Evolutionary conservation across 805 yeast genomes (phyloP).

Genomic region (Aciculoconidium aculeatum): DNA sequence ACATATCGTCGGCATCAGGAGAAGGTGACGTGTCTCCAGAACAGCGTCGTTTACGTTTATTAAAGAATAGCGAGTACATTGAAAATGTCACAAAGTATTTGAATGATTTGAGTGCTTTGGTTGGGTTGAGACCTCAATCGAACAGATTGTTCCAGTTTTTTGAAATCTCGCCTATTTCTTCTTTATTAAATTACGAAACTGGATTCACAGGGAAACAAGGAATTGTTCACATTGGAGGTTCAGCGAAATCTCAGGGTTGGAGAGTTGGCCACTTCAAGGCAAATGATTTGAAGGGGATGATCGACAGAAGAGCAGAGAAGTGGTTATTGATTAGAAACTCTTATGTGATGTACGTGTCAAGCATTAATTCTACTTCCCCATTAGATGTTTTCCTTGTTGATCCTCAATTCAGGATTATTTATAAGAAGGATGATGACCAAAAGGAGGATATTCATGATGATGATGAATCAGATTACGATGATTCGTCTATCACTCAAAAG

Average conservation of each 20-base stretch:
- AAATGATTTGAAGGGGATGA: constrained; percentile 79
- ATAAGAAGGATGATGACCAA: constrained; percentile 35
- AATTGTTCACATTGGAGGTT: constrained; percentile 66
- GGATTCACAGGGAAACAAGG: constrained; percentile 90
- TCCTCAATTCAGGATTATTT: constrained; percentile 53
- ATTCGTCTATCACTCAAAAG: constrained; percentile 25
- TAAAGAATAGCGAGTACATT: constrained; percentile 34
- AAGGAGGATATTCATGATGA: constrained; percentile 19
- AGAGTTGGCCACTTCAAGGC: constrained; percentile 83
- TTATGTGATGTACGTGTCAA: constrained; percentile 79
- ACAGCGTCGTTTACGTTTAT: constrained; percentile 16
- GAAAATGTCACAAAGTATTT: constrained; percentile 61
- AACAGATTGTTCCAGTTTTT: constrained; percentile 80
- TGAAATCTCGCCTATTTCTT: constrained; percentile 84
- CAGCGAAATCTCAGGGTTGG: constrained; percentile 92
- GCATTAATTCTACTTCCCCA: constrained; percentile 80
- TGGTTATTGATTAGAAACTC: constrained; percentile 89
- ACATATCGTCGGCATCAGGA: constrained; percentile 16
- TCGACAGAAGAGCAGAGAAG: constrained; percentile 81
- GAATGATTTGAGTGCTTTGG: constrained; percentile 48
- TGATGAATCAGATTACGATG: constrained; percentile 42
- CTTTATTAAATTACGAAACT: constrained; percentile 74
- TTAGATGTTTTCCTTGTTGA: constrained; percentile 92
- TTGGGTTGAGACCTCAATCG: constrained; percentile 73
- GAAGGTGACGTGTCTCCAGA: constrained; percentile 23